A percentile compares a stretch with the other conserved stretches of the same genome.
These are phyloP conservation scores for Polyporus arcularius DNA, from an alignment of 768 basidiomycete species.

Conservation along the genomic window DNA sequence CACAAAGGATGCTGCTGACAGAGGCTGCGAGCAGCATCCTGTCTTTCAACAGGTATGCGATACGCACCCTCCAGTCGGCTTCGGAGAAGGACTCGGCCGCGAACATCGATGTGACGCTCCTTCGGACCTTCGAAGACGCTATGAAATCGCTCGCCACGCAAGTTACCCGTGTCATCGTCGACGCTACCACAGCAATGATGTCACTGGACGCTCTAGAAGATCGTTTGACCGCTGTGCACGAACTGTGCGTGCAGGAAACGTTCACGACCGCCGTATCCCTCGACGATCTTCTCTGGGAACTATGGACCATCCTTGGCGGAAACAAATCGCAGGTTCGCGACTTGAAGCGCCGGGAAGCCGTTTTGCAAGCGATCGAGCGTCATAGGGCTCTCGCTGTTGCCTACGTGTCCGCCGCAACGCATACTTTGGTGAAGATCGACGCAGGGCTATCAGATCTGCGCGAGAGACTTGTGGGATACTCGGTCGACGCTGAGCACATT, in stretches of 20 bases:
- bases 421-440: slow-evolving; percentile 61
- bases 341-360: slow-evolving; percentile 47
- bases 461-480: slow-evolving; percentile 66
- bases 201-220: slow-evolving; percentile 61
- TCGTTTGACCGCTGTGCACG: slow-evolving; percentile 53
- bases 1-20: no score
- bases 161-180: slow-evolving; percentile 58
- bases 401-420: slow-evolving; percentile 64
- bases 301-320: slow-evolving; percentile 72
- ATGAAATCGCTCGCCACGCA: slow-evolving; percentile 53
- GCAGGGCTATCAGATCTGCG: slow-evolving; percentile 75
- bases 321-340: slow-evolving; percentile 50
- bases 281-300: slow-evolving; percentile 55
- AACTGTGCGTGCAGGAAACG: slow-evolving; percentile 59
- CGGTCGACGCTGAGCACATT: slow-evolving; percentile 51
- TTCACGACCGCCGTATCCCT: slow-evolving; percentile 42
- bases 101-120: slow-evolving; percentile 44
- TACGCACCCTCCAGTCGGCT: slow-evolving; percentile 28
- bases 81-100: slow-evolving; percentile 4
- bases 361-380: slow-evolving; percentile 53
- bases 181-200: slow-evolving; percentile 55
- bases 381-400: slow-evolving; percentile 62
- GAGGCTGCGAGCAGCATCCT: slow-evolving; percentile 48
- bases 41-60: slow-evolving; percentile 70
- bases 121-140: slow-evolving; percentile 56